Base-by-base conservation (phyloP, 1,139 yeast species). In the Scheffersomyces cryptocercus region DNA sequence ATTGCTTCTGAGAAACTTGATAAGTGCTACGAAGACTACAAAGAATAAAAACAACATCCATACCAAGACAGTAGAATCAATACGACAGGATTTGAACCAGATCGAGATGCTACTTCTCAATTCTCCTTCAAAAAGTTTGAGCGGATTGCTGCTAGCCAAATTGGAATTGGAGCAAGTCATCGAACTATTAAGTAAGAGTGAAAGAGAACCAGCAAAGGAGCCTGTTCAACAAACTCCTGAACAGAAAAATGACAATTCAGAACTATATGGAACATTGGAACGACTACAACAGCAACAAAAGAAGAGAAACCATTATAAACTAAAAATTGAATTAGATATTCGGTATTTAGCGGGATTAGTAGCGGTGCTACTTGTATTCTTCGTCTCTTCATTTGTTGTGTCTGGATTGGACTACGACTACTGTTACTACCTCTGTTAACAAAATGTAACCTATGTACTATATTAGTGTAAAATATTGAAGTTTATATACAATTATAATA, bases 381-480 rank as follows among this genome's bases (percentile, higher is more conserved):
- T 56, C 10, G 41, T 48, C 24, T 51, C 62, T 3, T 61, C 69
- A 9, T 57, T 61, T 43, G 39, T 58, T 24, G 64, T 64, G 6
- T 64, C 70, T 7, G 67, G 64, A 30, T 55, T 66, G 36, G 56
- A 55, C 32, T 68, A 69, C 52, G 67, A 65, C 26, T 70, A 70
- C 53, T 70, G 75, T 50, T 70, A 70, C 49, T 69, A 67, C 52
- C 61, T 58, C 47, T 70, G 75, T 51, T 69, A 44, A 41, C 33
- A 39, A 42, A 29, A 24, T 40, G 30, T n/a, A 11, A 14, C 35
- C 35, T 31, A 31, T 31, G 35, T 31, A 31, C 24, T 36, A 39
- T 35, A 32, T 28, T 35, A 35, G 39, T 35, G 36, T 33, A 39
- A 35, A 35, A 39, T 38, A 16, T 35, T 20, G 30, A 35, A 32